These are phyloP conservation scores for Fusarium agapanthi DNA, from an alignment of 2,329 filamentous ascomycete genomes.

Conservation along the genomic window DNA sequence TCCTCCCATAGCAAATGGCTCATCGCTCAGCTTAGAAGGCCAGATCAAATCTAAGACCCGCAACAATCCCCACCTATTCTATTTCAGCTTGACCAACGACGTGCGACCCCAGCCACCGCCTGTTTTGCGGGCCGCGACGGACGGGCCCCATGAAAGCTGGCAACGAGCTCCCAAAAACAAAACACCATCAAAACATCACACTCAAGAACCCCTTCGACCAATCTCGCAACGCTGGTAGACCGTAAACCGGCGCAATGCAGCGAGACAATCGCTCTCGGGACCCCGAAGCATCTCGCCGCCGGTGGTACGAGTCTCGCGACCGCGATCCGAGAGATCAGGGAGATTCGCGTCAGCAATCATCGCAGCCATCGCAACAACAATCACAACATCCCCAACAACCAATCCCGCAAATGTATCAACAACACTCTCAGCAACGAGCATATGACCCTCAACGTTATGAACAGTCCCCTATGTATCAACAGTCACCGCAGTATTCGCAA, in stretches of 20 bases:
- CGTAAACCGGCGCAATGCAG: slow-evolving; percentile 56
- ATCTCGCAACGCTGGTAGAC: slow-evolving; percentile 35
- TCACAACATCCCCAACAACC: slow-evolving; percentile 27
- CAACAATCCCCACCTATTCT: slow-evolving; percentile 16
- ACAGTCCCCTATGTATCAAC: slow-evolving; percentile 32
- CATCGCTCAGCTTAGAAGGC: slow-evolving; percentile 16
- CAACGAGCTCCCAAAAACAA: slow-evolving; percentile 42
- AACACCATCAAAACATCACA: slow-evolving; percentile 41
- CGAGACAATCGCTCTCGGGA: slow-evolving; percentile 64
- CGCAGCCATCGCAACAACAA: slow-evolving; percentile 24
- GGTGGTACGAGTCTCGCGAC: slow-evolving; percentile 50
- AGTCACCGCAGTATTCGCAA: slow-evolving; percentile 31
- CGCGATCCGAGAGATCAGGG: slow-evolving; percentile 46
- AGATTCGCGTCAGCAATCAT: slow-evolving; percentile 36
- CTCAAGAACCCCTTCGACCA: slow-evolving; percentile 12
- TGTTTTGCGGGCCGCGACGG: slow-evolving; percentile 40
- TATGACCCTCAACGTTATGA: slow-evolving; percentile 33
- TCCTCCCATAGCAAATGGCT: not conserved
- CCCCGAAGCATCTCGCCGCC: slow-evolving; percentile 63
- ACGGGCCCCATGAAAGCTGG: slow-evolving; percentile 40
- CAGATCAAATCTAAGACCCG: slow-evolving; percentile 40
- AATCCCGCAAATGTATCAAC: slow-evolving; percentile 26
- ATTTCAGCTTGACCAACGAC: slow-evolving; percentile 35
- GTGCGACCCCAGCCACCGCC: slow-evolving; percentile 44
- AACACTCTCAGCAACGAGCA: slow-evolving; percentile 22